Conservation (phyloP, 805 yeast species). For the Kodamaea nitidulidarum region DNA sequence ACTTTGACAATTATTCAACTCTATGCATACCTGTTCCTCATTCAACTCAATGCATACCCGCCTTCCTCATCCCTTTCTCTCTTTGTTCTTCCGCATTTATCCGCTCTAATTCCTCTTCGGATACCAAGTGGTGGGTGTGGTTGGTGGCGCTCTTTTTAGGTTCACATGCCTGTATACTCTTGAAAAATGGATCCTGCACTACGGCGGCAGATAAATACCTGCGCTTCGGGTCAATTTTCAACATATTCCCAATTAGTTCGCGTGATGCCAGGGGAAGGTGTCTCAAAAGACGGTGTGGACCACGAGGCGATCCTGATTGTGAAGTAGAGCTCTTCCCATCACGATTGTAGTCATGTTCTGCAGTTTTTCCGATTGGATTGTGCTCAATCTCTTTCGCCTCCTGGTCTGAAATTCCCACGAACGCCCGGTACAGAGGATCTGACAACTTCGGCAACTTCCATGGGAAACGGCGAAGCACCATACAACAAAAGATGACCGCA, state of each 20-base stretch:
- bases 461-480: conserved; percentile 83
- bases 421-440: conserved; percentile 73
- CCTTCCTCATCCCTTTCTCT: conserved; percentile 9
- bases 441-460: conserved; percentile 87
- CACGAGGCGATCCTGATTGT: conserved; percentile 30
- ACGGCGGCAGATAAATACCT: conserved; percentile 61
- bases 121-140: conserved; percentile 64
- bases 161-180: conserved; percentile 52
- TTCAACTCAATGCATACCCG: conserved; percentile 12
- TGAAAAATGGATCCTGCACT: conserved; percentile 53
- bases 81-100: conserved; percentile 29
- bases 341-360: conserved; percentile 1
- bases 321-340: no score
- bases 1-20: no score
- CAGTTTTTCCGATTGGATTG: conserved; percentile 6
- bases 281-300: conserved; percentile 70
- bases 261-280: conserved; percentile 68
- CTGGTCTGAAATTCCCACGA: conserved; percentile 29
- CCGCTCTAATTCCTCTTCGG: conserved; percentile 56
- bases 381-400: conserved; percentile 6
- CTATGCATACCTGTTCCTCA: no score
- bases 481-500: conserved; percentile 89
- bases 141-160: conserved; percentile 22
- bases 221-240: conserved; percentile 52
- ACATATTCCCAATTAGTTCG: conserved; percentile 58